phyloP scores from a whole-genome alignment of 768 basidiomycete genomes.

The Naganishia kalamii region DNA sequence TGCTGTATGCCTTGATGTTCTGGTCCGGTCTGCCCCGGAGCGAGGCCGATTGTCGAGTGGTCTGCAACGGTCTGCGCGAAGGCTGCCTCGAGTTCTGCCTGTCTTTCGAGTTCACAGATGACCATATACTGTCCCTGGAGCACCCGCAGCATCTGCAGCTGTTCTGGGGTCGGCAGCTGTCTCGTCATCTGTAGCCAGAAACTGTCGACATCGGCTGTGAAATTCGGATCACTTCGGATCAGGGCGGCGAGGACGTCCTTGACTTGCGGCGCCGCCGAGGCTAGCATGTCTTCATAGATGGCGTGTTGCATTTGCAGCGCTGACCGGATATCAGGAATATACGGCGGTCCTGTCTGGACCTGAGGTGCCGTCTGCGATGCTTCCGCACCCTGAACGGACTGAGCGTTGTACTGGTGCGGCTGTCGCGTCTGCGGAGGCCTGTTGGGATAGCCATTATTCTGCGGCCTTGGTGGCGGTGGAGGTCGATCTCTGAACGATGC shows the following conservation, averaged over 20 bases:
- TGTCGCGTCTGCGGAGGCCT: neutral
- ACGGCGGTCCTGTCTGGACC: neutral
- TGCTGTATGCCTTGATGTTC: neutral
- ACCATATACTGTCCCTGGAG: conserved; percentile 15
- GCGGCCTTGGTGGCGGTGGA: neutral
- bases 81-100: neutral
- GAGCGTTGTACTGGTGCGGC: too few relatives aligned
- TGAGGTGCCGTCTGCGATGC: neutral
- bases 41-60: neutral
- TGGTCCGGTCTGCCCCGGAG: neutral
- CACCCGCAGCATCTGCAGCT: neutral
- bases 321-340: neutral
- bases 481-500: neutral
- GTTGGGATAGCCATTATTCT: neutral
- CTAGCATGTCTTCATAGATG: conserved; percentile 5
- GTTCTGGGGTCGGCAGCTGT: neutral
- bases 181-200: neutral
- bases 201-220: neutral
- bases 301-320: conserved; percentile 7
- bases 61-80: neutral
- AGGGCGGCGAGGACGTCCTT: neutral
- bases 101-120: neutral
- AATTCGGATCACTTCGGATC: neutral
- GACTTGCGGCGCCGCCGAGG: neutral
- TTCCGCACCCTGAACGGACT: neutral